Evolutionary conservation across 306 rosid genomes (phyloP).

Genomic region (Macrotyloma uniflorum): DNA sequence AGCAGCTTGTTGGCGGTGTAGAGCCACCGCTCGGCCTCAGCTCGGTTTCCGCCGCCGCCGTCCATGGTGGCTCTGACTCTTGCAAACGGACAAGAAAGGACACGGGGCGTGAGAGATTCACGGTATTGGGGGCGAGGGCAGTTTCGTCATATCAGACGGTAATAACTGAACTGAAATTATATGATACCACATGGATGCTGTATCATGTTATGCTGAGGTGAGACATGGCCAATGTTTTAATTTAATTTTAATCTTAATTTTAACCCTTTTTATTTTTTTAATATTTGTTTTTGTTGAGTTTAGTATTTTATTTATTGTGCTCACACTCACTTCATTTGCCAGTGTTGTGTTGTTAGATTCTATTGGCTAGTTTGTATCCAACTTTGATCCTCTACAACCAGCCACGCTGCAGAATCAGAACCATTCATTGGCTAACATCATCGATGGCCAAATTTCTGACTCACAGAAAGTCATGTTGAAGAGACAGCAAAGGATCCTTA

Average conservation of each 20-base stretch:
- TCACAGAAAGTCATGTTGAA: too few relatives aligned
- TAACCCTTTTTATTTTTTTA: neutral
- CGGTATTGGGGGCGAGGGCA: neutral
- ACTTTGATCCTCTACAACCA: too few relatives aligned
- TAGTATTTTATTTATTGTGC: neutral
- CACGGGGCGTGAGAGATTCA: neutral
- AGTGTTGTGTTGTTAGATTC: too few relatives aligned
- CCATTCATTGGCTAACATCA: too few relatives aligned
- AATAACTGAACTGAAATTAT: neutral
- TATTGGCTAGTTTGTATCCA: too few relatives aligned
- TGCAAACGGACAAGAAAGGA: neutral
- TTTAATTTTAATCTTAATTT: too few relatives aligned
- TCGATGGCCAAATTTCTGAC: too few relatives aligned
- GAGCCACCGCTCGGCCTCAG: conserved; percentile 90
- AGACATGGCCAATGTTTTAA: neutral
- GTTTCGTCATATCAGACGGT: conserved; percentile 26
- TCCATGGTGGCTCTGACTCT: conserved; percentile 37
- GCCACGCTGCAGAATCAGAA: too few relatives aligned
- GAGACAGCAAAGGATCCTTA: too few relatives aligned
- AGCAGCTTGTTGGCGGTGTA: conserved; percentile 83
- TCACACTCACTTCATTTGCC: neutral
- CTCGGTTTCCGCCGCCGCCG: conserved; percentile 48
- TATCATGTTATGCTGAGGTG: neutral
- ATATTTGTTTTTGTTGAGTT: too few relatives aligned
- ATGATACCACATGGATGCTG: neutral